Conservation (phyloP, 2,329 filamentous ascomycete genomes). For the Alternaria gansuensis region DNA sequence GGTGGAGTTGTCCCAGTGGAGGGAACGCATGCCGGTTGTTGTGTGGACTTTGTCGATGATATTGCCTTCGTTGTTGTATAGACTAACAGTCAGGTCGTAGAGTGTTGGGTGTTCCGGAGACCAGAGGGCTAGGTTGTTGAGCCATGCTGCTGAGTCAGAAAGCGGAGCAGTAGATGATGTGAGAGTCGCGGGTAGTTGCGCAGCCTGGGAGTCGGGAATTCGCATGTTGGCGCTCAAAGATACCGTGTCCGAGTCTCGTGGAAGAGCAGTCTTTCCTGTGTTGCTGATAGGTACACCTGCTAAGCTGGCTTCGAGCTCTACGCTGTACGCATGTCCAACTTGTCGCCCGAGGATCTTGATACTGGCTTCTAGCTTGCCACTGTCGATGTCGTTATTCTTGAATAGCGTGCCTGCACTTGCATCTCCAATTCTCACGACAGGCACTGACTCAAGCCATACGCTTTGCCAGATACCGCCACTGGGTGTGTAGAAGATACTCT, state of each 20-base stretch:
- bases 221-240: slow-evolving; percentile 61
- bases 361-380: slow-evolving; percentile 61
- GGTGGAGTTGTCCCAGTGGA: slow-evolving; percentile 68
- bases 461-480: slow-evolving; percentile 67
- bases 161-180: slow-evolving; percentile 46
- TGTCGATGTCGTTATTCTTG: slow-evolving; percentile 63
- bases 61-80: slow-evolving; percentile 55
- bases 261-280: slow-evolving; percentile 55
- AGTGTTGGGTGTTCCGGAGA: slow-evolving; percentile 66
- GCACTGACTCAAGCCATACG: slow-evolving; percentile 67
- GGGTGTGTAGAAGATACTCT: slow-evolving; percentile 68
- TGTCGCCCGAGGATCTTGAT: slow-evolving; percentile 62
- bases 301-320: slow-evolving; percentile 65
- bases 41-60: slow-evolving; percentile 67
- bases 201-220: slow-evolving; percentile 55
- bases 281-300: slow-evolving; percentile 60
- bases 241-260: slow-evolving; percentile 61
- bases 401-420: slow-evolving; percentile 67
- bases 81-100: slow-evolving; percentile 64
- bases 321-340: slow-evolving; percentile 57
- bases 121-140: slow-evolving; percentile 68
- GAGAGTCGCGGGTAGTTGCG: slow-evolving; percentile 52
- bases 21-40: slow-evolving; percentile 67
- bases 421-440: slow-evolving; percentile 62
- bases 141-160: slow-evolving; percentile 58